Evolutionary conservation across 164 flowering plant genomes (phyloP), one percentile per base, ranked within the genome.

Genomic region (Brasenia schreberi): DNA sequence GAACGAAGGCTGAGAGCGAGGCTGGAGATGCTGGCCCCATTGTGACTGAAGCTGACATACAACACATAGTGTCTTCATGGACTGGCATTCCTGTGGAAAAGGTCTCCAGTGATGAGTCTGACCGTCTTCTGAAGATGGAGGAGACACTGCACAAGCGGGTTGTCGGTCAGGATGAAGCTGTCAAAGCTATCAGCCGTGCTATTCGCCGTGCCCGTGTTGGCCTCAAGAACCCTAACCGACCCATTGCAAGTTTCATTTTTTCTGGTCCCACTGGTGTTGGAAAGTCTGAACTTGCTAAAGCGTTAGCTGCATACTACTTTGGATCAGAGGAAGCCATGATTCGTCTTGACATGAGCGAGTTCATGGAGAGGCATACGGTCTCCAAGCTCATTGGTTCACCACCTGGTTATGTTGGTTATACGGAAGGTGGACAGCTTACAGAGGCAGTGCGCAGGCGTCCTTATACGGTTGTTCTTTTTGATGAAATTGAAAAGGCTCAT

Each of bases 221-320:
- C 12, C 88, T 89, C 18, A 89, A 85, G 76, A 84, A 86, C 59
- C 96, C 96, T 10, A 86, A 86, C 62, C 78, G 96, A 2, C 98
- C 98, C 5, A 89, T 92, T 71, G 94, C 97, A 18, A 88, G 94
- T 69, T 90, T 90, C 78, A 88, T 90, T 65, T 90, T 90, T 70
- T 85, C 94, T 56, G 96, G 97, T 58, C 97, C 97, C 7, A 86
- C 93, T 67, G 97, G 97, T 75, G 97, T 91, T 4, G 98, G 98
- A 18, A 92, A 92, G 75, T 86, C 98, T 0, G 98, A 92, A 69
- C 77, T 92, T 12, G 96, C 98, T 0, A 92, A 92, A 74, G 78
- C 94, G 7, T 75, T 92, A 18, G 96, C 98, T 61, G 76, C 96
- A n/a, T 87, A 87, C 77, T 92, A 92, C 72, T 92, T 89, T 66